These are phyloP conservation scores for Colletotrichum sp. DNA, from an alignment of 2,329 filamentous ascomycete species.

Conservation along the genomic window DNA sequence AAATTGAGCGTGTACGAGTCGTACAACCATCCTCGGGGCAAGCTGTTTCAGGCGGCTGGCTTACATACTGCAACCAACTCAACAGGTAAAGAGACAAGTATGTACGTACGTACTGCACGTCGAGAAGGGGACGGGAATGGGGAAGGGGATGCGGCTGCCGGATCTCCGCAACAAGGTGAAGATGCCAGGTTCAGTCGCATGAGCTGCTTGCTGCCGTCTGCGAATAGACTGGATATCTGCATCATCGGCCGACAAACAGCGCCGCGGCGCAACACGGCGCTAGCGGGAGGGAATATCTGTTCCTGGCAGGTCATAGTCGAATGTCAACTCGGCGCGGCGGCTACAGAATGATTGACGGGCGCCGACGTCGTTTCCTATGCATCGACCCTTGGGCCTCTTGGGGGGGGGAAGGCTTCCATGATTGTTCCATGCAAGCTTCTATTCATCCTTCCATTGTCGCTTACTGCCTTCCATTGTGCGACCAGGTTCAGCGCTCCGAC, in stretches of 20 bases:
- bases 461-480: background rate
- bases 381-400: background rate
- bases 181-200: background rate
- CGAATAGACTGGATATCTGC: background rate
- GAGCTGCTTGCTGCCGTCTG: background rate
- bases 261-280: background rate
- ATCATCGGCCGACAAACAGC: background rate
- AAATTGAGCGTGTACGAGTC: conserved; percentile 6
- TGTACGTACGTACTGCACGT: background rate
- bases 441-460: background rate
- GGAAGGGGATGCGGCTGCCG: background rate
- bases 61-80: background rate
- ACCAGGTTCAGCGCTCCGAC: background rate
- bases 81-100: background rate
- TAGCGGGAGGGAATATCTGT: background rate
- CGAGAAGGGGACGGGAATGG: background rate
- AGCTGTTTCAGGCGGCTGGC: conserved; percentile 11
- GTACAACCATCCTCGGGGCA: background rate
- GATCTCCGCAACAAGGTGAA: background rate
- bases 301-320: background rate
- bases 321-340: background rate
- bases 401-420: conserved; percentile 2
- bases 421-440: conserved; percentile 16
- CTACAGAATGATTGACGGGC: background rate
- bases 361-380: background rate